Conservation (phyloP, 352 stramenopile genomes). For the Pythium angustatum region DNA sequence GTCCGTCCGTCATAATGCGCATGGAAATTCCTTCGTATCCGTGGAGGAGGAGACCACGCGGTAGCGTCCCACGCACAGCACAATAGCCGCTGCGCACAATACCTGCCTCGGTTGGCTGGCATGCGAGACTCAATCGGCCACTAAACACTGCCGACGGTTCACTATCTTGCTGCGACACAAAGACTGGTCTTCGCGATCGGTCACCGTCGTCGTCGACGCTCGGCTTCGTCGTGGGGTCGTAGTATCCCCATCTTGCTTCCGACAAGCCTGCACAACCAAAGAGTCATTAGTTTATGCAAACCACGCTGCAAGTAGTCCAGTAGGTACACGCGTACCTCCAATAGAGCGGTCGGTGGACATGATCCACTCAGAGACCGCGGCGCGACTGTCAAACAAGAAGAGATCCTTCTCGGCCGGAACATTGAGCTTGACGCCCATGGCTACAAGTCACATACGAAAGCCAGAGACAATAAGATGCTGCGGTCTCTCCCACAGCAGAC, state of each 20-base stretch:
- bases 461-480: neutral
- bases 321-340: slow-evolving; percentile 44
- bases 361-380: slow-evolving; percentile 58
- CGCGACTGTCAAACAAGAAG: slow-evolving; percentile 69
- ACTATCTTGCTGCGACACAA: slow-evolving; percentile 53
- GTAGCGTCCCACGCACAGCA: slow-evolving; percentile 64
- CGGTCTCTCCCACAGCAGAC: too few species aligned
- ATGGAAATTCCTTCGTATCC: slow-evolving; percentile 85
- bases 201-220: slow-evolving; percentile 1
- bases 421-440: slow-evolving; percentile 74
- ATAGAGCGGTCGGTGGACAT: slow-evolving; percentile 78
- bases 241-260: slow-evolving; percentile 71
- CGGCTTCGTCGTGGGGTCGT: slow-evolving; percentile 34
- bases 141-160: slow-evolving; percentile 67
- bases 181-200: slow-evolving; percentile 8
- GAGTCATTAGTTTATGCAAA: too few species aligned
- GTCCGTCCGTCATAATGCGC: slow-evolving; percentile 85
- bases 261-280: slow-evolving; percentile 37
- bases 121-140: slow-evolving; percentile 69
- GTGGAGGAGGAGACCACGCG: slow-evolving; percentile 57
- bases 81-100: slow-evolving; percentile 87
- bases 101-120: slow-evolving; percentile 71
- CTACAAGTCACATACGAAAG: slow-evolving; percentile 25
- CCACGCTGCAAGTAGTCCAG: too few species aligned
- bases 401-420: slow-evolving; percentile 74